A percentile compares a stretch with the other conserved stretches of the same genome.
Conservation (phyloP, 768 basidiomycete species). For the Rhodosporidiobolus sp. region DNA sequence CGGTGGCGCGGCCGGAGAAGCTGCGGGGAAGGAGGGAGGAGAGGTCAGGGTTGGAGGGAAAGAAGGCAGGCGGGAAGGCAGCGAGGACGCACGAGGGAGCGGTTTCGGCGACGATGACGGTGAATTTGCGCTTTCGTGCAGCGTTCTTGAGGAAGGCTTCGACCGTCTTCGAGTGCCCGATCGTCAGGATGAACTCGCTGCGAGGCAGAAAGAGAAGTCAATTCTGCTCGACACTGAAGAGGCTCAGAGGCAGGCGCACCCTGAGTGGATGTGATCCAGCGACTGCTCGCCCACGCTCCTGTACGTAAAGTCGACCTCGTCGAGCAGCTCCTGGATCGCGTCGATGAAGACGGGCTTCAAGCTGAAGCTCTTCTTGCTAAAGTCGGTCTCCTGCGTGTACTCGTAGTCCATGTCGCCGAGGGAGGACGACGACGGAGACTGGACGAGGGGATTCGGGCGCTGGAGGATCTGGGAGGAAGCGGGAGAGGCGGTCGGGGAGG, state of each 20-base stretch:
- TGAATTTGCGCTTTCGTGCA: conserved; percentile 83
- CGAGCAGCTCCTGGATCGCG: conserved; percentile 91
- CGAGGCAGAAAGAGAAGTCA: not conserved
- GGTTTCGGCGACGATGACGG: conserved; percentile 92
- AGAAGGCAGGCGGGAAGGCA: not conserved
- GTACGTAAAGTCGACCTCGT: conserved; percentile 93
- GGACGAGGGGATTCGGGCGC: conserved; percentile 16
- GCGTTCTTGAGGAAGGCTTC: conserved; percentile 90
- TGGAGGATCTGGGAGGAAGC: conserved; percentile 22
- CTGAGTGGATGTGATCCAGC: conserved; percentile 95
- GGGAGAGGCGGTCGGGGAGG: conserved; percentile 8
- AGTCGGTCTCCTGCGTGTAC: conserved; percentile 44
- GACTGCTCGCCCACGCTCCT: conserved; percentile 91
- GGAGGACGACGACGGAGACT: not conserved
- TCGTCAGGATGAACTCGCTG: conserved; percentile 90
- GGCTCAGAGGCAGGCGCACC: conserved; percentile 59
- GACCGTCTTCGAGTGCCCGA: conserved; percentile 91
- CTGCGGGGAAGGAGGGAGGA: conserved; percentile 52
- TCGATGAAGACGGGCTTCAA: conserved; percentile 93
- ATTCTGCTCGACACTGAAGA: not conserved
- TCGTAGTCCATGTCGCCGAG: conserved; percentile 7
- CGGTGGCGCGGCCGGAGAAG: conserved; percentile 81
- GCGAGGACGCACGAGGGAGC: conserved; percentile 73
- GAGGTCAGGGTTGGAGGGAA: not conserved
- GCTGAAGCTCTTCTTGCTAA: conserved; percentile 45